Conservation (phyloP, 768 basidiomycete genomes). For the Dentipellis fragilis region DNA sequence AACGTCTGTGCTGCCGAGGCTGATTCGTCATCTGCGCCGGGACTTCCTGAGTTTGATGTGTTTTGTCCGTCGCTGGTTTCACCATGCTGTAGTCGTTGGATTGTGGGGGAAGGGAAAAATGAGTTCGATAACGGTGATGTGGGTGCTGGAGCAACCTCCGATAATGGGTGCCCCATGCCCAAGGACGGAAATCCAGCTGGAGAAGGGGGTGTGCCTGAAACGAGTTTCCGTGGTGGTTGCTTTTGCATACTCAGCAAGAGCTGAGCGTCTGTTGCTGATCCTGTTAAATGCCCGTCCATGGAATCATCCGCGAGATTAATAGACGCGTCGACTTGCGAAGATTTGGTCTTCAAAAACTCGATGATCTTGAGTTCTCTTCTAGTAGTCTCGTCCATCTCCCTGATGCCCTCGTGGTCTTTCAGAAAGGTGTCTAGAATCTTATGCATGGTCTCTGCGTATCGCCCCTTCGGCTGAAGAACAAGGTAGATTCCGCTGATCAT, state of each 20-base stretch:
- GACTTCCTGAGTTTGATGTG: constrained; percentile 60
- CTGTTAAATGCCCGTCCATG: neutral
- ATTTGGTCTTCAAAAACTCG: constrained; percentile 66
- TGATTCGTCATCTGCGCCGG: constrained; percentile 56
- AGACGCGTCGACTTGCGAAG: constrained; percentile 32
- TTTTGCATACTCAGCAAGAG: constrained; percentile 6
- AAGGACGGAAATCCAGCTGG: constrained; percentile 1
- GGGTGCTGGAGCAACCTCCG: constrained; percentile 14
- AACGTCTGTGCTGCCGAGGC: constrained; percentile 59
- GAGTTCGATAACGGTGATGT: constrained; percentile 18
- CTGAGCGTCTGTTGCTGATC: constrained; percentile 3
- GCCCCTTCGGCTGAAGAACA: constrained; percentile 66
- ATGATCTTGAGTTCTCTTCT: constrained; percentile 77
- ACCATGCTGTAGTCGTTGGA: constrained; percentile 48
- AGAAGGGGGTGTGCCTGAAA: neutral
- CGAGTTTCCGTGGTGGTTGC: constrained; percentile 18
- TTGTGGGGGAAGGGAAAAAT: constrained; percentile 41
- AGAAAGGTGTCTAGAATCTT: constrained; percentile 72
- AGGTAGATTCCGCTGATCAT: constrained; percentile 88
- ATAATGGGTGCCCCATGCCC: constrained; percentile 9
- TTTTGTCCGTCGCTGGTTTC: constrained; percentile 40
- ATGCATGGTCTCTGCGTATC: constrained; percentile 63
- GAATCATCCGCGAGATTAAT: constrained; percentile 7
- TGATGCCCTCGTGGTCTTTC: constrained; percentile 44
- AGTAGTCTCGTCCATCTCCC: constrained; percentile 77